Evolutionary conservation across 2,329 filamentous ascomycete species (phyloP).

Genomic region (Cercospora zeina): DNA sequence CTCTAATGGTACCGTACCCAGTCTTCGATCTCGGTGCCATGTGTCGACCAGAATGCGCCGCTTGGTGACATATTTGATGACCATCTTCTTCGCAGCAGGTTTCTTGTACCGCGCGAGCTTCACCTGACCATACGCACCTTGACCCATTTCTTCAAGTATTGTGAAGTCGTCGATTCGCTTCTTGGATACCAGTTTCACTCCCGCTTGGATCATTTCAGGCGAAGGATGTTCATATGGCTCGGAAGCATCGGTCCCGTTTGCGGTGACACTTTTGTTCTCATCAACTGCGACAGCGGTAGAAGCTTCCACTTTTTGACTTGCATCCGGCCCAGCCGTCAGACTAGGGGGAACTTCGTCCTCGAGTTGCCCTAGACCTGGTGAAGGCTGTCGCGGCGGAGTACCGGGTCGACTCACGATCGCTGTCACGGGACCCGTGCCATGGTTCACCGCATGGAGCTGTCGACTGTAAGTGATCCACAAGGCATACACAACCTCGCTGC

Average conservation of each 20-base stretch:
- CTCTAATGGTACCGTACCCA: slow-evolving; percentile 93
- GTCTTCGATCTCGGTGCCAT: slow-evolving; percentile 88
- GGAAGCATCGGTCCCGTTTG: slow-evolving; percentile 21
- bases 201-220: slow-evolving; percentile 39
- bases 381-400: slow-evolving; percentile 74
- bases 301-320: slow-evolving; percentile 2
- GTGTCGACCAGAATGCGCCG: slow-evolving; percentile 95
- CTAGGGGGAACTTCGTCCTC: slow-evolving; percentile 16
- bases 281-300: background rate
- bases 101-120: slow-evolving; percentile 88
- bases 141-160: slow-evolving; percentile 96
- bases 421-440: slow-evolving; percentile 62
- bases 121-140: slow-evolving; percentile 96
- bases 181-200: slow-evolving; percentile 53
- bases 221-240: slow-evolving; percentile 45
- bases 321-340: background rate
- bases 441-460: slow-evolving; percentile 76
- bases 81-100: slow-evolving; percentile 71
- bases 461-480: slow-evolving; percentile 97
- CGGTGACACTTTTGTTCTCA: slow-evolving; percentile 17
- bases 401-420: slow-evolving; percentile 63
- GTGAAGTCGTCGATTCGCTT: slow-evolving; percentile 87
- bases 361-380: slow-evolving; percentile 25
- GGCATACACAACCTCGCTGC: slow-evolving; percentile 83
- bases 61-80: slow-evolving; percentile 98